Percentiles rank a stretch among this genome's conserved stretches.
These are phyloP conservation scores for Globomyces sp. DNA, from an alignment of 371 early-diverging fungal genomes.

Conservation along the genomic window DNA sequence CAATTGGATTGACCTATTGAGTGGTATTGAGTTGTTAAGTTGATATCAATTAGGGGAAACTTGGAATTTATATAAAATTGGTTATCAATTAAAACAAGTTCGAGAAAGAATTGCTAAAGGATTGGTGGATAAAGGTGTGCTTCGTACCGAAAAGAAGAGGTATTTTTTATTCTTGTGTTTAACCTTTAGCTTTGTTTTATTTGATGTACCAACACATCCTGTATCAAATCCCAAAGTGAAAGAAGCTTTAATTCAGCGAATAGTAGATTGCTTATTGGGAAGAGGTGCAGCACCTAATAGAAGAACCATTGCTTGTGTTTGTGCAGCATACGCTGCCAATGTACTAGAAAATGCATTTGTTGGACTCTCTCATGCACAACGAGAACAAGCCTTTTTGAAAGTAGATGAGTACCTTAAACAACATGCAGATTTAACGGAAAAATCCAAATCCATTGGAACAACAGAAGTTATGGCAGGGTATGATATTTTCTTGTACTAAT, in stretches of 20 bases:
- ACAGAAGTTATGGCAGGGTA: conserved; percentile 53
- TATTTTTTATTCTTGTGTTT: conserved; percentile 82
- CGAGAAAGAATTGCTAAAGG: conserved; percentile 95
- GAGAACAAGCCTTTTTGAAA: conserved; percentile 82
- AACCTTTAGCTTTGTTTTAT: conserved; percentile 77
- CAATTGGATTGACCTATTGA: conserved; percentile 94
- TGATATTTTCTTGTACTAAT: neutral
- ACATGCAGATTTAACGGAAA: conserved; percentile 65
- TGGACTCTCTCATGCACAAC: conserved; percentile 75
- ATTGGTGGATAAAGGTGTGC: conserved; percentile 95
- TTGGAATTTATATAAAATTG: conserved; percentile 94
- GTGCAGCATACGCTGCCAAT: conserved; percentile 93
- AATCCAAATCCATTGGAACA: conserved; percentile 54
- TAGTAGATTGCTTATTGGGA: conserved; percentile 67
- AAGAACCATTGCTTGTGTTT: conserved; percentile 87
- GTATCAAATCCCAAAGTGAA: conserved; percentile 83
- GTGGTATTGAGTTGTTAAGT: conserved; percentile 61
- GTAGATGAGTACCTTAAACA: conserved; percentile 89
- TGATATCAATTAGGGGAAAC: conserved; percentile 75
- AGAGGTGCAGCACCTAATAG: conserved; percentile 46
- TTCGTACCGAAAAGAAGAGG: conserved; percentile 91
- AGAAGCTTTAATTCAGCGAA: conserved; percentile 77
- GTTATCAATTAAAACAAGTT: conserved; percentile 96
- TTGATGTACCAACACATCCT: conserved; percentile 88
- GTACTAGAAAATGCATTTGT: conserved; percentile 91